phyloP scores from a whole-genome alignment of 441 rosid species.

The Gossypium gossypioides region DNA sequence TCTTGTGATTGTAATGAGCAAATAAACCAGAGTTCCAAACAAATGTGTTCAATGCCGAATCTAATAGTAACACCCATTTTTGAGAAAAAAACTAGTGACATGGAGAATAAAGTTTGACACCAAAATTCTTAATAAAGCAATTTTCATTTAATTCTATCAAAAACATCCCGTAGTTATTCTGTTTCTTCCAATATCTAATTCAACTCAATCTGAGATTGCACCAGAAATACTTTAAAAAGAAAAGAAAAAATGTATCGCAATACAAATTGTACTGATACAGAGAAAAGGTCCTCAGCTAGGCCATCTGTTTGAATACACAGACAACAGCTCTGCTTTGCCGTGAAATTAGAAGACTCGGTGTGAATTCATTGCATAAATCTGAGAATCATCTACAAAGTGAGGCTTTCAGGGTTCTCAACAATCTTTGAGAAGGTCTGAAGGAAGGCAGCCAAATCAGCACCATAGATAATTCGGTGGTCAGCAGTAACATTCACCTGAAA shows the following conservation, averaged over 20 bases:
- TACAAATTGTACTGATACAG: conserved; percentile 10
- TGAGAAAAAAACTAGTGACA: neutral
- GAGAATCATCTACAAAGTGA: conserved; percentile 45
- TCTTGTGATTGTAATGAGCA: too few relatives aligned
- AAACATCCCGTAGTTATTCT: conserved; percentile 13
- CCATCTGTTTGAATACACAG: conserved; percentile 11
- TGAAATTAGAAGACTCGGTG: neutral
- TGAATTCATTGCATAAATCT: conserved; percentile 2
- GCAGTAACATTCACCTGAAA: conserved; percentile 96
- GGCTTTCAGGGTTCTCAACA: conserved; percentile 67
- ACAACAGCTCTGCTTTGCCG: conserved; percentile 5
- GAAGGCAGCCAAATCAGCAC: conserved; percentile 92
- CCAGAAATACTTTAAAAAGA: conserved; percentile 12
- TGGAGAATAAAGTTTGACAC: neutral
- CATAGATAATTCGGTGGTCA: conserved; percentile 78
- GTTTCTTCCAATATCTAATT: conserved; percentile 7
- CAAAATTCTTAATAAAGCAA: neutral
- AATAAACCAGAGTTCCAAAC: too few relatives aligned
- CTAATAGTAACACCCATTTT: neutral
- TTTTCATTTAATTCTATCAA: conserved; percentile 5
- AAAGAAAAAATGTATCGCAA: conserved; percentile 13
- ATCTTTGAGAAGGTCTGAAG: conserved; percentile 88
- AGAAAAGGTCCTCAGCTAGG: conserved; percentile 14
- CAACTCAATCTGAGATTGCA: neutral
- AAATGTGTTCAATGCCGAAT: neutral